Evolutionary conservation across 2,329 filamentous ascomycete species (phyloP), one percentile per base, ranked within the genome.

Genomic region (Verticillium nonalfalfae): DNA sequence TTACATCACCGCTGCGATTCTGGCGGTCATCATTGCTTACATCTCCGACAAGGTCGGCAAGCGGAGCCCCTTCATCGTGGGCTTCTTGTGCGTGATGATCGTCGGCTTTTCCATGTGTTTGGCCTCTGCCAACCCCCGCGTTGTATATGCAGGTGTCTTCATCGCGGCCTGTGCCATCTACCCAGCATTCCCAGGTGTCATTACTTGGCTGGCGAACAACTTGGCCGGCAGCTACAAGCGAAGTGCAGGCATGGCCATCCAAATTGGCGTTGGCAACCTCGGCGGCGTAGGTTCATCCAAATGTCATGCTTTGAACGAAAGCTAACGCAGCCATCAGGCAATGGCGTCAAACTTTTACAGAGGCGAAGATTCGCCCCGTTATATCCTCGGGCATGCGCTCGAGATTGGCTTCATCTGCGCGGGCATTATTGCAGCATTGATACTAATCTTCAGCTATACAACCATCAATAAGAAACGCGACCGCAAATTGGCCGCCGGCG

Each of bases 201-300:
- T 96, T 58, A 81, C 88, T 0, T 96, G 92, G 92, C 77, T 87
- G 0, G 84, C 85, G 38, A 96, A 95, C 72, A 96, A 96, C 63
- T 81, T 90, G 11, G 86, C 93, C 60, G 80, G 80, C 0, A 79
- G 76, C 56, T 81, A 81, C 72, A 96, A 96, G 73, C 79, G 86
- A 5, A 81, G 81, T 9, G 82, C 80, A 0, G 86, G 85, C 1
- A 89, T 89, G 81, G 87, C 85, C 0, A 74, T 89, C 13, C 84
- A 87, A 52, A 87, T 89, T 58, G 83, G 83, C 0, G 66, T 85
- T 14, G 86, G 86, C 0, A 89, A 88, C 60, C 71, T 84, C 2
- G 81, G 79, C 11, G 81, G 81, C 1, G 76, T 78, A 72, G 70
- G 76, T 72, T 0, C 7, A 15, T 52, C 10, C 39, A 4, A 13